These are phyloP conservation scores for Mycena kentingensis DNA, from an alignment of 768 basidiomycete genomes.

Conservation along the genomic window DNA sequence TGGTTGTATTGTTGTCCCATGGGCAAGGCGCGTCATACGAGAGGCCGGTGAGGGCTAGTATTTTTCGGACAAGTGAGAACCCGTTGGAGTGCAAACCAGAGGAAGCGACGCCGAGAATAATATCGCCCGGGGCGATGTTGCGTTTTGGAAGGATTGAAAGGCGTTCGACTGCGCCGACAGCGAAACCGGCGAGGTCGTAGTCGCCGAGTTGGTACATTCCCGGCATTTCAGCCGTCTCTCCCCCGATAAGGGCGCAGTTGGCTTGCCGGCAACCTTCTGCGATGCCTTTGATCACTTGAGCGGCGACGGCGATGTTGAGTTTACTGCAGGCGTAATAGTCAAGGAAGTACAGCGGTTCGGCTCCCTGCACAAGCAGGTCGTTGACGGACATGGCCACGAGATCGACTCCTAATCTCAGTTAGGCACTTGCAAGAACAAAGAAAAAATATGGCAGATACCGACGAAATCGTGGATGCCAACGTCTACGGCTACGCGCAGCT, in stretches of 20 bases:
- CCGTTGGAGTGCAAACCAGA: conserved; percentile 97
- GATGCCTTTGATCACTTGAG: conserved; percentile 88
- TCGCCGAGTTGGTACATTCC: conserved; percentile 94
- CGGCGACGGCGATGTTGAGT: conserved; percentile 80
- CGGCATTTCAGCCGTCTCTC: conserved; percentile 99
- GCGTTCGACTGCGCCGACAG: conserved; percentile 95
- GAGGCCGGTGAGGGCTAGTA: conserved; percentile 68
- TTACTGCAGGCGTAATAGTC: conserved; percentile 98
- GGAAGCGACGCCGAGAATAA: conserved; percentile 86
- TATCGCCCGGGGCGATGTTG: conserved; percentile 74
- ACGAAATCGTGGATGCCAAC: conserved; percentile 85
- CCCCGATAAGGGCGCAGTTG: conserved; percentile 92
- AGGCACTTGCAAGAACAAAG: conserved; percentile 7
- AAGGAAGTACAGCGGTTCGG: conserved; percentile 95
- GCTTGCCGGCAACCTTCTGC: conserved; percentile 86
- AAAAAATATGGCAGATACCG: conserved; percentile 45
- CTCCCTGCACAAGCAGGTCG: conserved; percentile 95
- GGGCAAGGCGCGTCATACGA: conserved; percentile 77
- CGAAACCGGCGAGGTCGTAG: conserved; percentile 98
- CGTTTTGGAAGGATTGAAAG: conserved; percentile 72
- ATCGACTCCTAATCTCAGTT: conserved; percentile 69
- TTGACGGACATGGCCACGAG: conserved; percentile 99
- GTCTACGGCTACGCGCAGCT: conserved; percentile 89
- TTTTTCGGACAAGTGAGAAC: conserved; percentile 94
- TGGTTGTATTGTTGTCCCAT: conserved; percentile 63